phyloP scores from a whole-genome alignment of 1,284 basidiomycete species.

The Ganoderma meredithae region DNA sequence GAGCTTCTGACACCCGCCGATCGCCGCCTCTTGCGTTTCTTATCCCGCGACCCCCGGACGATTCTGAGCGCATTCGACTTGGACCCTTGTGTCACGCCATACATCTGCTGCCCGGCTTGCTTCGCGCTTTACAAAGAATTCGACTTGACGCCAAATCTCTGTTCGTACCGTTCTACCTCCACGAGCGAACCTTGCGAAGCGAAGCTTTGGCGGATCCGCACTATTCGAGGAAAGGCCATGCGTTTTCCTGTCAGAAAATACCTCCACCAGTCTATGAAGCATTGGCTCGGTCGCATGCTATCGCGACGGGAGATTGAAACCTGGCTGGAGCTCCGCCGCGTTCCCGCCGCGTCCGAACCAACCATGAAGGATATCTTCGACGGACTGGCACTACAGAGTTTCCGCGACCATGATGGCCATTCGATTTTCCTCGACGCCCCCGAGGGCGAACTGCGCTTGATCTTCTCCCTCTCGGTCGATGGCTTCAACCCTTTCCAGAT shows the following conservation, averaged over 20 bases:
- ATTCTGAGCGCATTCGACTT: too few species aligned
- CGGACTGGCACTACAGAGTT: not conserved
- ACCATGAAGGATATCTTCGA: not conserved
- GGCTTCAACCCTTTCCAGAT: not conserved
- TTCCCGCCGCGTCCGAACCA: too few species aligned
- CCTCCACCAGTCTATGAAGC: not conserved
- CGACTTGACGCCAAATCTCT: not conserved
- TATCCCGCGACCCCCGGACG: too few species aligned
- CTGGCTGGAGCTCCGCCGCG: not conserved
- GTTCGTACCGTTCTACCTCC: not conserved
- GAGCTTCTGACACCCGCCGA: too few species aligned
- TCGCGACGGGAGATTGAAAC: not conserved
- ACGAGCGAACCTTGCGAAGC: not conserved
- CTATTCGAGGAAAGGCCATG: not conserved
- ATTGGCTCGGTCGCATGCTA: not conserved
- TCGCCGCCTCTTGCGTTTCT: too few species aligned
- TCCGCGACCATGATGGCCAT: not conserved
- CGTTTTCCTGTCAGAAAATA: not conserved
- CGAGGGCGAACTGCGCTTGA: not conserved
- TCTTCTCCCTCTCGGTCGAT: not conserved
- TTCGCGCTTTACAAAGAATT: not conserved
- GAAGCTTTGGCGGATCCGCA: not conserved
- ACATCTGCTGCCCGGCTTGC: not conserved
- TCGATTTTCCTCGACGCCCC: not conserved
- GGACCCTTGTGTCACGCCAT: not conserved